Percentiles rank a stretch among this genome's conserved stretches.
These are phyloP conservation scores for Talaromyces pinophilus DNA, from an alignment of 2,329 filamentous ascomycete species.

Conservation along the genomic window DNA sequence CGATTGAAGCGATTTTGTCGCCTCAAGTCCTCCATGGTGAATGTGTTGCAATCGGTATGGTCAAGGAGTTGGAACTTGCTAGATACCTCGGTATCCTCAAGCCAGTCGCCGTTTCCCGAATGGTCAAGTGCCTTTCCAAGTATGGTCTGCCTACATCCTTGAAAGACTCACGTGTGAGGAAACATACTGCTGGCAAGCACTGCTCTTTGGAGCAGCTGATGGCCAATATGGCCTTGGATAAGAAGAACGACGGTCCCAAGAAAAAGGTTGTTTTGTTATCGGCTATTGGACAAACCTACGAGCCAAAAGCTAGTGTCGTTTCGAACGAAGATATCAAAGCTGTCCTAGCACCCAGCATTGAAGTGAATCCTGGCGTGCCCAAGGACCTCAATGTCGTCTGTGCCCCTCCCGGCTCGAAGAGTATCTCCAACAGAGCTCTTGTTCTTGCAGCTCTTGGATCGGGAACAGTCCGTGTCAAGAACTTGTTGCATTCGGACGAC, in stretches of 20 bases:
- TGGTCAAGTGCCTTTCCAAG: slow-evolving; percentile 91
- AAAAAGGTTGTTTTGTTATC: slow-evolving; percentile 96
- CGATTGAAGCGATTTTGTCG: slow-evolving; percentile 91
- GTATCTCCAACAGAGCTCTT: slow-evolving; percentile 92
- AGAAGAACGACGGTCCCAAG: slow-evolving; percentile 93
- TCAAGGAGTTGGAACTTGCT: slow-evolving; percentile 92
- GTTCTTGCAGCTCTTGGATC: slow-evolving; percentile 88
- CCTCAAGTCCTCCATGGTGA: slow-evolving; percentile 95
- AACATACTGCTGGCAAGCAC: slow-evolving; percentile 78
- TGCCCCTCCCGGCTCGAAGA: slow-evolving; percentile 92
- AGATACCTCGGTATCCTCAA: slow-evolving; percentile 83
- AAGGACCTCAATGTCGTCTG: slow-evolving; percentile 68
- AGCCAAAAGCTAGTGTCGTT: slow-evolving; percentile 86
- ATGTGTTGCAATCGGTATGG: slow-evolving; percentile 96
- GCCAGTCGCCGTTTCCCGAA: slow-evolving; percentile 81
- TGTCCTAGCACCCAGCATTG: slow-evolving; percentile 76
- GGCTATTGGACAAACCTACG: slow-evolving; percentile 82
- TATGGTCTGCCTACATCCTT: slow-evolving; percentile 87
- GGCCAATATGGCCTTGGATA: slow-evolving; percentile 94
- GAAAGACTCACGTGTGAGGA: slow-evolving; percentile 77
- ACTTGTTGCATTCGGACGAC: slow-evolving; percentile 93
- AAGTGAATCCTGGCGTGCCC: slow-evolving; percentile 72
- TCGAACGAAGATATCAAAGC: slow-evolving; percentile 80
- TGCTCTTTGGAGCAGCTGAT: slow-evolving; percentile 85
- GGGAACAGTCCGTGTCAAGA: slow-evolving; percentile 84